Evolutionary conservation across 2,329 filamentous ascomycete species (phyloP).

Genomic region (Chrysosporium queenslandicum): DNA sequence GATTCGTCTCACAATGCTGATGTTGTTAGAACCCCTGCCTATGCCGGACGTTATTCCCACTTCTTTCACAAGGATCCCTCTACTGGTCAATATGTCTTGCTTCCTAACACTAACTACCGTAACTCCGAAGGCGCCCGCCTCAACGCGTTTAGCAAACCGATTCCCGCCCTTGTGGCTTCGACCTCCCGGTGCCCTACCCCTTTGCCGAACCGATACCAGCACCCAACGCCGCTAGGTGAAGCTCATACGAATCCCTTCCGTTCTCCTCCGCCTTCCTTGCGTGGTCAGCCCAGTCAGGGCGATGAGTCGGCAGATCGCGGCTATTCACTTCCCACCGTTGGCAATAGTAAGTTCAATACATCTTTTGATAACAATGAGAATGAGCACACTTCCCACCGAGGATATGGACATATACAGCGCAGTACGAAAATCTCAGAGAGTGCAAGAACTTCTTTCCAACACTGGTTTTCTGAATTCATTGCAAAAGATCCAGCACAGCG

Average conservation of each 20-base stretch:
- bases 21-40: not conserved
- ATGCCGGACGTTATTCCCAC: slow-evolving; percentile 11
- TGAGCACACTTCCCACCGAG: slow-evolving; percentile 9
- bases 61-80: slow-evolving; percentile 9
- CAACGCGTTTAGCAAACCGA: not conserved
- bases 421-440: not conserved
- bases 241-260: slow-evolving; percentile 17
- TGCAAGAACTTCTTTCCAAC: slow-evolving; percentile 7
- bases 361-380: slow-evolving; percentile 8
- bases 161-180: slow-evolving; percentile 15
- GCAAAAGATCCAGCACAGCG: slow-evolving; percentile 5
- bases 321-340: slow-evolving; percentile 7
- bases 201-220: slow-evolving; percentile 14
- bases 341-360: slow-evolving; percentile 18
- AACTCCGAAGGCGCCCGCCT: not conserved
- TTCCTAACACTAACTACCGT: slow-evolving; percentile 11
- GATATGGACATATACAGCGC: slow-evolving; percentile 2
- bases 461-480: slow-evolving; percentile 9
- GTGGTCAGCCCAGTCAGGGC: slow-evolving; percentile 2
- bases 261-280: slow-evolving; percentile 14
- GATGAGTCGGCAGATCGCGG: slow-evolving; percentile 2
- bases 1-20: slow-evolving; percentile 10
- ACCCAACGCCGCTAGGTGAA: slow-evolving; percentile 15
- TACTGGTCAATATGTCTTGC: slow-evolving; percentile 8
- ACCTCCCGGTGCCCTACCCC: slow-evolving; percentile 13